Conservation (phyloP, 2,329 filamentous ascomycete genomes). For the Aspergillus niger region DNA sequence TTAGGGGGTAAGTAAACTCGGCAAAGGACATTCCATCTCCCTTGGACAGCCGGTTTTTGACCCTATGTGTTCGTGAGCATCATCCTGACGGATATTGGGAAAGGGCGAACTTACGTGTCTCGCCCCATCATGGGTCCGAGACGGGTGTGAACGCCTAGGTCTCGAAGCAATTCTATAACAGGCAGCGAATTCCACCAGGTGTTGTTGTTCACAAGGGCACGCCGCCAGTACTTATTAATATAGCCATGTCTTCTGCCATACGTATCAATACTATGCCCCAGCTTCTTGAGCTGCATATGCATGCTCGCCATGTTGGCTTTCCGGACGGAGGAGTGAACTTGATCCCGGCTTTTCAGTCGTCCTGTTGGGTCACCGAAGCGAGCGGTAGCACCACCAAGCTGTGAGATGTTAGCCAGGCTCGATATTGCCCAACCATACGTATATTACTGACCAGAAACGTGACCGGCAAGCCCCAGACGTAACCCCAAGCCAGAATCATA, state of each 20-base stretch:
- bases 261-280: constrained; percentile 73
- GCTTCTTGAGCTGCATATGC: constrained; percentile 55
- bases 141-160: constrained; percentile 72
- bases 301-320: constrained; percentile 52
- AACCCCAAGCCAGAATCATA: constrained; percentile 54
- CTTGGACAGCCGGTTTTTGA: constrained; percentile 78
- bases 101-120: constrained; percentile 68
- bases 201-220: constrained; percentile 76
- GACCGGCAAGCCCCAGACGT: constrained; percentile 50
- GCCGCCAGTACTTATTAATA: constrained; percentile 59
- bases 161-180: constrained; percentile 72
- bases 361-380: constrained; percentile 52
- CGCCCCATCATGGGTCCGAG: constrained; percentile 84
- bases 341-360: constrained; percentile 43
- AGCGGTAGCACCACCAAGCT: constrained; percentile 52
- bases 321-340: constrained; percentile 39
- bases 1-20: constrained; percentile 88
- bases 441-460: constrained; percentile 45
- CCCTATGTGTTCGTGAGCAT: constrained; percentile 47
- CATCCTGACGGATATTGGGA: neutral
- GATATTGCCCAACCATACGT: neutral
- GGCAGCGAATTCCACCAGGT: constrained; percentile 75
- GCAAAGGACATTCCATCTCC: constrained; percentile 92
- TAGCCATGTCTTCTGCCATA: constrained; percentile 69
- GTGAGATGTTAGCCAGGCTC: constrained; percentile 21